Evolutionary conservation across 2,329 filamentous ascomycete genomes (phyloP).

Genomic region (Penicillium glabrum): DNA sequence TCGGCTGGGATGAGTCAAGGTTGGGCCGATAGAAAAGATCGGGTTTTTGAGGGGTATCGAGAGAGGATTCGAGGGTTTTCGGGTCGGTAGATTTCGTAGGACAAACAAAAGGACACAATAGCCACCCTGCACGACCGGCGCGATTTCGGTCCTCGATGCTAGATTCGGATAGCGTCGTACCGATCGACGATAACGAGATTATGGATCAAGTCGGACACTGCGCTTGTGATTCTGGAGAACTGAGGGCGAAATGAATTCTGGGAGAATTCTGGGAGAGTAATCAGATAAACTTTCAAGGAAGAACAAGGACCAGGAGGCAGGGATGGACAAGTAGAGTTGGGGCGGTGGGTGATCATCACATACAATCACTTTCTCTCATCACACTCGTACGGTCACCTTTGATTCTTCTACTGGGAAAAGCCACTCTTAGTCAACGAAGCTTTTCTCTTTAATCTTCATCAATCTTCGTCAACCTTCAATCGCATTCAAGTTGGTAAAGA

Average conservation of each 20-base stretch:
- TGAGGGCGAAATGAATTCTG: background rate
- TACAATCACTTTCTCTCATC: background rate
- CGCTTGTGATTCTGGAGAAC: background rate
- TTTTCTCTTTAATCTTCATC: background rate
- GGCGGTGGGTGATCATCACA: conserved; percentile 25
- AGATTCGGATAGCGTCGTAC: background rate
- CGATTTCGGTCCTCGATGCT: conserved; percentile 8
- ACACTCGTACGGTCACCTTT: background rate
- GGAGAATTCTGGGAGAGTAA: background rate
- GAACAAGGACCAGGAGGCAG: conserved; percentile 18
- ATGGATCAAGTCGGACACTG: background rate
- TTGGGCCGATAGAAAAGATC: background rate
- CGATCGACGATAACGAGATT: conserved; percentile 4
- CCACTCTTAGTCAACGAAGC: background rate
- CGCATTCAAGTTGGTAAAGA: background rate
- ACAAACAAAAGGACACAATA: conserved; percentile 4
- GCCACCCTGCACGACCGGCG: conserved; percentile 23
- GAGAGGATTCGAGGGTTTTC: background rate
- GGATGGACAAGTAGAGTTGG: conserved; percentile 18
- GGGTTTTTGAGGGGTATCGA: background rate
- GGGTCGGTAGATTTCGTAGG: background rate
- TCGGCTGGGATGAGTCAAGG: conserved; percentile 3
- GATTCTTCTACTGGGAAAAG: background rate
- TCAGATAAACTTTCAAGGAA: background rate
- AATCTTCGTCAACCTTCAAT: background rate